phyloP scores from a whole-genome alignment of 1,284 basidiomycete species.

The Ustilago loliicola region DNA sequence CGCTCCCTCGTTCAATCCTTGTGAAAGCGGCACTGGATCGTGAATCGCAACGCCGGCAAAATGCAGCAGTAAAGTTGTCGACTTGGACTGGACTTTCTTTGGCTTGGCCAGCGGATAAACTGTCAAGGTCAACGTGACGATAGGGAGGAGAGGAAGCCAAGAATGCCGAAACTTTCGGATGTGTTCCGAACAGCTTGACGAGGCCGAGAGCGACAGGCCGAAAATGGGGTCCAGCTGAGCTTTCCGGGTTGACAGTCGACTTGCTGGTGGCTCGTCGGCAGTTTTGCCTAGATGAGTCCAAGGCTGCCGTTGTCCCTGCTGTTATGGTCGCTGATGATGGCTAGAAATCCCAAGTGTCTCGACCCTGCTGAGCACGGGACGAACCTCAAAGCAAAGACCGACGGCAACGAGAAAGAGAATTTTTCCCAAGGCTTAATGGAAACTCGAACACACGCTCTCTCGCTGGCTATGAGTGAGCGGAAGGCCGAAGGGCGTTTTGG shows the following conservation, averaged over 20 bases:
- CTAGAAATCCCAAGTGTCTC: not conserved
- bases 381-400: not conserved
- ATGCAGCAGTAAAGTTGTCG: not conserved
- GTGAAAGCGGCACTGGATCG: not conserved
- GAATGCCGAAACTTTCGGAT: not conserved
- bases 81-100: not conserved
- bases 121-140: not conserved
- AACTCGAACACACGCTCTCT: not conserved
- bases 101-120: not conserved
- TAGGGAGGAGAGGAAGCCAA: not conserved
- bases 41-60: not conserved
- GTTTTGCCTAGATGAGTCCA: too few species aligned
- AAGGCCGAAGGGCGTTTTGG: conserved; percentile 5
- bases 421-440: too few species aligned
- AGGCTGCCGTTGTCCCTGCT: too few species aligned
- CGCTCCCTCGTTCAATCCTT: not conserved
- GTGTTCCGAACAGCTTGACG: conserved; percentile 5
- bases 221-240: not conserved
- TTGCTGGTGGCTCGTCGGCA: not conserved
- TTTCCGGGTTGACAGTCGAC: not conserved
- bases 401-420: not conserved
- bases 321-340: not conserved
- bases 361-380: not conserved
- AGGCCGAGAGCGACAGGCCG: not conserved
- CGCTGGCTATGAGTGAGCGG: conserved; percentile 14